These are phyloP conservation scores for Catharanthus roseus DNA, from an alignment of 257 asterid species.

Conservation along the genomic window DNA sequence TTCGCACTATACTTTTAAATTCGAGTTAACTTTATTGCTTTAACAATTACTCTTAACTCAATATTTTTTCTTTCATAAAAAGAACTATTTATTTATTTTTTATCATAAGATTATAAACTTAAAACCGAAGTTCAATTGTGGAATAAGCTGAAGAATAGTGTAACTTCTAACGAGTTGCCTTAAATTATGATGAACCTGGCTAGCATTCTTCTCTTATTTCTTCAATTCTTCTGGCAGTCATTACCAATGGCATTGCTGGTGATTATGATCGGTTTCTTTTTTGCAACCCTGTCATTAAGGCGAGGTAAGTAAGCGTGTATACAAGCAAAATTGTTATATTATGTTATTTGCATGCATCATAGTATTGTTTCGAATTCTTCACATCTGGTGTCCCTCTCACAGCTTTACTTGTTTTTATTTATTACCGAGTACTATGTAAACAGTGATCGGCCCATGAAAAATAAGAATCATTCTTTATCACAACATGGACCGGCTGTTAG, in stretches of 20 bases:
- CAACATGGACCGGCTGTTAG: not conserved
- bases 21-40: too few species aligned
- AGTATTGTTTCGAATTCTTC: not conserved
- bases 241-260: constrained; percentile 67
- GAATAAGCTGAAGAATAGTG: not conserved
- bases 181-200: not conserved
- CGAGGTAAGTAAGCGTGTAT: constrained; percentile 52
- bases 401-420: not conserved
- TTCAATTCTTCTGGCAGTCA: constrained; percentile 54
- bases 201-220: not conserved
- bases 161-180: not conserved
- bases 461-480: too few species aligned
- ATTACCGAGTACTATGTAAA: not conserved
- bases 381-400: not conserved
- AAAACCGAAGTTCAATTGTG: too few species aligned
- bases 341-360: not conserved
- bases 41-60: too few species aligned
- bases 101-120: too few species aligned
- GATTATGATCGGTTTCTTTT: constrained; percentile 55
- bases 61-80: too few species aligned
- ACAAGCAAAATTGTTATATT: not conserved
- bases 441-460: not conserved
- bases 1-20: too few species aligned
- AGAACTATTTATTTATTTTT: too few species aligned
- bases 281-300: constrained; percentile 50